phyloP scores from a whole-genome alignment of 1,139 yeast genomes.

The Pichia sp. region DNA sequence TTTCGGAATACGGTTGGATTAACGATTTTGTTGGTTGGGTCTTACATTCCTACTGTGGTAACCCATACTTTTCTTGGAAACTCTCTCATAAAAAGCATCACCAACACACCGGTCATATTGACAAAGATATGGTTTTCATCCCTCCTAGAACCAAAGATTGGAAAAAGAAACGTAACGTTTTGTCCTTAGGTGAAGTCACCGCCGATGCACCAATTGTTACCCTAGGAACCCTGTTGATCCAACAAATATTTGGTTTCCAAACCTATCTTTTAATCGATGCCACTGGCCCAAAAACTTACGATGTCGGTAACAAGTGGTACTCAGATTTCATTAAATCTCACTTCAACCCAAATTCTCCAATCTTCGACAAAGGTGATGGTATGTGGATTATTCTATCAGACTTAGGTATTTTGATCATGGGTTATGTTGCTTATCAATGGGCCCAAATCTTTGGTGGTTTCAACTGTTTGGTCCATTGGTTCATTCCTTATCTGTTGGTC shows the following conservation, averaged over 20 bases:
- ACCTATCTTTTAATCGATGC: constrained; percentile 60
- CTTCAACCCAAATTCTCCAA: constrained; percentile 64
- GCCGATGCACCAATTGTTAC: constrained; percentile 72
- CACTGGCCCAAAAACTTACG: constrained; percentile 64
- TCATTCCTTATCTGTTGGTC: constrained; percentile 70
- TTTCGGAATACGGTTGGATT: constrained; percentile 58
- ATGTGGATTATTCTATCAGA: constrained; percentile 66
- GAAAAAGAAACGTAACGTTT: constrained; percentile 30
- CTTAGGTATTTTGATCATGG: constrained; percentile 54
- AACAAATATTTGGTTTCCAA: constrained; percentile 75
- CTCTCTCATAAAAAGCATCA: constrained; percentile 79
- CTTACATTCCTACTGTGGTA: constrained; percentile 67
- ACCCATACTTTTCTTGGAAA: constrained; percentile 86
- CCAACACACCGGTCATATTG: constrained; percentile 77
- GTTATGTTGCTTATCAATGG: constrained; percentile 54
- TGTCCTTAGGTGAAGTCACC: constrained; percentile 45
- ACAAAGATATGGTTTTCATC: constrained; percentile 76
- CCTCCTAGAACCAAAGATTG: constrained; percentile 54
- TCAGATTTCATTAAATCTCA: constrained; percentile 46
- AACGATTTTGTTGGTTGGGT: constrained; percentile 80
- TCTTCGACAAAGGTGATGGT: constrained; percentile 63
- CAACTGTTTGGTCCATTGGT: constrained; percentile 62
- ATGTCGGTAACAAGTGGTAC: constrained; percentile 24
- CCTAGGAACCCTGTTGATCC: constrained; percentile 45
- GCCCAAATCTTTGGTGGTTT: constrained; percentile 53